These are phyloP conservation scores for Claviceps africana DNA, from an alignment of 2,329 filamentous ascomycete species.

Conservation along the genomic window DNA sequence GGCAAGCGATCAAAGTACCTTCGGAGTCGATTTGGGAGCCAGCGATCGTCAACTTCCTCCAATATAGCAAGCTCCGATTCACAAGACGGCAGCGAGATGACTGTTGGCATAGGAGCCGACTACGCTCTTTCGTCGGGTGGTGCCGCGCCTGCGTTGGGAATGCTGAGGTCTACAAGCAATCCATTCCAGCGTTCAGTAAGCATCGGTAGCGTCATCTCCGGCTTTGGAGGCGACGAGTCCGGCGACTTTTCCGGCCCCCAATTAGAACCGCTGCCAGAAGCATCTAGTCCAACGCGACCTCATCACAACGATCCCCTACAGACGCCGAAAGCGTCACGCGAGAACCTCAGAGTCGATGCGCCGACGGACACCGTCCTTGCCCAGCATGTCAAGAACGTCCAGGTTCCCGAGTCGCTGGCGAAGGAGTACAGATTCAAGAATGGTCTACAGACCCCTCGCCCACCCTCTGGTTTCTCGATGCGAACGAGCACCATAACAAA, in stretches of 20 bases:
- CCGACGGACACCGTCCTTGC: constrained; percentile 82
- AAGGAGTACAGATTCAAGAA: constrained; percentile 72
- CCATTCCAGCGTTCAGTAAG: constrained; percentile 64
- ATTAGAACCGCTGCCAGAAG: constrained; percentile 36
- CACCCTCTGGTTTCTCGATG: constrained; percentile 29
- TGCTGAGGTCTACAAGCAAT: constrained; percentile 36
- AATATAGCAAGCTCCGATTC: constrained; percentile 39
- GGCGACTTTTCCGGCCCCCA: constrained; percentile 31
- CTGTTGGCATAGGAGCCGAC: constrained; percentile 53
- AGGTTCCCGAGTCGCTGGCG: constrained; percentile 77
- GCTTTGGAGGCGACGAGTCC: constrained; percentile 43
- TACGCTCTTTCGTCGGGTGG: constrained; percentile 74
- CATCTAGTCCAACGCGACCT: constrained; percentile 26
- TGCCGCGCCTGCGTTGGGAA: constrained; percentile 44
- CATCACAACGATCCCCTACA: constrained; percentile 36
- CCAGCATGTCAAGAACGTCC: constrained; percentile 76
- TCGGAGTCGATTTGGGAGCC: constrained; percentile 41
- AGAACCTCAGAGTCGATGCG: constrained; percentile 35
- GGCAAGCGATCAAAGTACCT: constrained; percentile 41
- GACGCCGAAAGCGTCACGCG: constrained; percentile 53
- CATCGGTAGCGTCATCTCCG: constrained; percentile 75
- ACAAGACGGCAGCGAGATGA: constrained; percentile 56
- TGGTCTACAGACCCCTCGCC: constrained; percentile 45
- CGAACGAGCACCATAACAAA: constrained; percentile 32
- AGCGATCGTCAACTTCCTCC: constrained; percentile 47